Percentiles rank a stretch among this genome's conserved stretches.
phyloP scores from a whole-genome alignment of 805 yeast species.

The Kregervanrija pseudodelftensis region DNA sequence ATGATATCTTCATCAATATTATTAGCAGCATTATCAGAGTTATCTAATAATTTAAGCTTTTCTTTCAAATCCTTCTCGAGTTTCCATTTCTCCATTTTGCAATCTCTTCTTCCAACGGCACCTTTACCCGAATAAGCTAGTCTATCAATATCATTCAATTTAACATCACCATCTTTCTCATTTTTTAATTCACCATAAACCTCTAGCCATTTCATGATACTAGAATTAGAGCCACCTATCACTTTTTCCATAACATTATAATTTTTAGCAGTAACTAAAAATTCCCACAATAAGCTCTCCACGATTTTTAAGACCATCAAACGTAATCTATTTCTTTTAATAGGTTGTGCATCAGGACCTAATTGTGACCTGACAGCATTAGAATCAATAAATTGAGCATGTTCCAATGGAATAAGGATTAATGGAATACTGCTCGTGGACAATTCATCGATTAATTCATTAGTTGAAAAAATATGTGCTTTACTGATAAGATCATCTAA shows the following conservation, averaged over 20 bases:
- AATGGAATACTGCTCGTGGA: constrained; percentile 1
- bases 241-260: neutral
- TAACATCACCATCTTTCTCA: constrained; percentile 5
- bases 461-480: constrained; percentile 7
- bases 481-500: constrained; percentile 2
- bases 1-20: constrained; percentile 57
- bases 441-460: constrained; percentile 10
- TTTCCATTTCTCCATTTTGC: constrained; percentile 64
- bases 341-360: neutral
- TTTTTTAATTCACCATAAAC: constrained; percentile 5
- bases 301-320: constrained; percentile 8
- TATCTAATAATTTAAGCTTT: constrained; percentile 35
- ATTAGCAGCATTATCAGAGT: constrained; percentile 22
- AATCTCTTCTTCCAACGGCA: constrained; percentile 49
- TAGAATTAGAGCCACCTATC: constrained; percentile 1
- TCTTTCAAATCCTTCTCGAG: constrained; percentile 46
- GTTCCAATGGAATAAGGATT: constrained; percentile 2
- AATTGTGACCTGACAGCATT: constrained; percentile 11
- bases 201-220: constrained; percentile 8
- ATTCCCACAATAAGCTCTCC: constrained; percentile 5
- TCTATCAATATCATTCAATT: constrained; percentile 8
- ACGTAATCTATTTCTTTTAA: constrained; percentile 9
- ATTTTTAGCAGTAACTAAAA: neutral
- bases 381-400: constrained; percentile 11
- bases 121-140: constrained; percentile 13